These are phyloP conservation scores for Soucietia sequanensis DNA, from an alignment of 805 yeast species.

Conservation along the genomic window DNA sequence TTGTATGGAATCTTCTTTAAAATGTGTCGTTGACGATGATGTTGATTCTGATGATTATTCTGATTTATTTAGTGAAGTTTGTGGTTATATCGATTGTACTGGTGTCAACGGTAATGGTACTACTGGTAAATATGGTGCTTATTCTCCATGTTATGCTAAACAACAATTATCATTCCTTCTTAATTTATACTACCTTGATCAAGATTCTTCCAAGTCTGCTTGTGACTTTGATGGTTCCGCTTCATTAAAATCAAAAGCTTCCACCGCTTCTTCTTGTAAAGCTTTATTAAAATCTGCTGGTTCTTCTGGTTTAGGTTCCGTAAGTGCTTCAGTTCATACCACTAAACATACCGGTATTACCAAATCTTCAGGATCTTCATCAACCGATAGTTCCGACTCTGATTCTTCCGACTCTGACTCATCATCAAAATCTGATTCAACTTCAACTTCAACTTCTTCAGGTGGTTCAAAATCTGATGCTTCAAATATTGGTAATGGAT, in stretches of 20 bases:
- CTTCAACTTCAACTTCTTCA: slow-evolving; percentile 12
- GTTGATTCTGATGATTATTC: slow-evolving; percentile 58
- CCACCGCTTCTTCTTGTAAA: slow-evolving; percentile 45
- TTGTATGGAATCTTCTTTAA: slow-evolving; percentile 55
- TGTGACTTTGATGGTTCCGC: slow-evolving; percentile 77
- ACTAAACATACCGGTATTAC: slow-evolving; percentile 27
- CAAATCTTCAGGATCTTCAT: slow-evolving; percentile 14
- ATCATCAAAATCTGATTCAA: slow-evolving; percentile 20
- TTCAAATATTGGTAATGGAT: slow-evolving; percentile 12
- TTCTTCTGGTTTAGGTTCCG: slow-evolving; percentile 61
- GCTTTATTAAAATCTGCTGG: slow-evolving; percentile 67
- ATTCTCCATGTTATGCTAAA: slow-evolving; percentile 67
- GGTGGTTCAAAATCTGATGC: slow-evolving; percentile 15
- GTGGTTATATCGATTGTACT: slow-evolving; percentile 57
- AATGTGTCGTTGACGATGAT: slow-evolving; percentile 59
- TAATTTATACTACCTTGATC: slow-evolving; percentile 58
- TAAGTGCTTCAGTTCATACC: slow-evolving; percentile 31
- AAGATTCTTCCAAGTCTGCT: slow-evolving; percentile 44
- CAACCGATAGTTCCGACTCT: slow-evolving; percentile 21
- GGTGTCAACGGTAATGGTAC: slow-evolving; percentile 65
- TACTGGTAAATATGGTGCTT: slow-evolving; percentile 67
- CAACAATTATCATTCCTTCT: slow-evolving; percentile 64
- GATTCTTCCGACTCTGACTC: slow-evolving; percentile 27
- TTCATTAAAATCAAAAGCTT: slow-evolving; percentile 29
- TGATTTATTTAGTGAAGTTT: slow-evolving; percentile 55